Percentiles rank a stretch among this genome's conserved stretches.
These are phyloP conservation scores for Ceratocystis huliohia DNA, from an alignment of 2,329 filamentous ascomycete species.

Conservation along the genomic window DNA sequence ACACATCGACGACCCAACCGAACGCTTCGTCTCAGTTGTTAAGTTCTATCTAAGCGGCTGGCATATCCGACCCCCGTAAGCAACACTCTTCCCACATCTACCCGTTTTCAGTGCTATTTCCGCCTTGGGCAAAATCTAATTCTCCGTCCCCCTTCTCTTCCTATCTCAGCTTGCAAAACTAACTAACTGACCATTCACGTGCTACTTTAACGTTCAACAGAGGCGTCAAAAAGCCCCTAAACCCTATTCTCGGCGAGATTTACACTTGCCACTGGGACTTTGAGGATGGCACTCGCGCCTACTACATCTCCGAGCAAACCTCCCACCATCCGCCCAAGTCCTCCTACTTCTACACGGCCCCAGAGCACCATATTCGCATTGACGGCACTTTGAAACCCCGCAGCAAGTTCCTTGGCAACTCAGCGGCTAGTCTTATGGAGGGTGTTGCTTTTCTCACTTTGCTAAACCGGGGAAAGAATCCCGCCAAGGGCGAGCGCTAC, in stretches of 20 bases:
- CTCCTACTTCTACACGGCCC: slow-evolving; percentile 97
- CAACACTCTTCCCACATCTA: slow-evolving; percentile 22
- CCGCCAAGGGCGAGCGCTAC: slow-evolving; percentile 66
- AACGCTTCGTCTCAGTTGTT: slow-evolving; percentile 87
- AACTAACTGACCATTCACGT: slow-evolving; percentile 17
- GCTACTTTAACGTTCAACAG: slow-evolving; percentile 33
- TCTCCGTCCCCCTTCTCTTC: too few species aligned
- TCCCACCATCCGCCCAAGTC: slow-evolving; percentile 98
- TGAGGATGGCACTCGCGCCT: slow-evolving; percentile 68
- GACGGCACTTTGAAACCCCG: slow-evolving; percentile 90
- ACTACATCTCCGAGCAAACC: slow-evolving; percentile 95
- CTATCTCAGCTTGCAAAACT: background rate
- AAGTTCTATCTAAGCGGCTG: slow-evolving; percentile 98
- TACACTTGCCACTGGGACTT: slow-evolving; percentile 96
- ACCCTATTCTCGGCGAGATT: slow-evolving; percentile 88
- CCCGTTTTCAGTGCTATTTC: too few species aligned
- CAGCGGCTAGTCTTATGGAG: slow-evolving; percentile 96
- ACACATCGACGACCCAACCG: slow-evolving; percentile 71
- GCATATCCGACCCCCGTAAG: slow-evolving; percentile 95
- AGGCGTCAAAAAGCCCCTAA: slow-evolving; percentile 95
- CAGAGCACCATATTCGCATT: slow-evolving; percentile 84
- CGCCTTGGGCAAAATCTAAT: slow-evolving; percentile 4
- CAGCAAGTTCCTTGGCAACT: slow-evolving; percentile 93
- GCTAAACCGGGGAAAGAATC: slow-evolving; percentile 59
- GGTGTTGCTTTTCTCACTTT: slow-evolving; percentile 79